Base-by-base conservation (phyloP, 345 rosid species). In the Populus alba region DNA sequence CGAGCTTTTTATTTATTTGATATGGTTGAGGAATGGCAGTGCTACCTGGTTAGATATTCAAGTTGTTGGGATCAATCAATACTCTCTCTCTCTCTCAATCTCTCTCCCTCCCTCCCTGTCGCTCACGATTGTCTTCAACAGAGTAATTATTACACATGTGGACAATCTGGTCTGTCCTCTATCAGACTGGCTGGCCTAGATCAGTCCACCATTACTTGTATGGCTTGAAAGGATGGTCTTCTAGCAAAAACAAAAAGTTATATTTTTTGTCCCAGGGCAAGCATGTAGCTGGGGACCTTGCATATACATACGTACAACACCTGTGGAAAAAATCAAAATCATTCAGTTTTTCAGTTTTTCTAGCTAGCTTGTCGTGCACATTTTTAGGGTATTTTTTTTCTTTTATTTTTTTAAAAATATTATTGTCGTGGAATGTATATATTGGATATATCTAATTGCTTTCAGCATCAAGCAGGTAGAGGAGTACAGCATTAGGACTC, bases 401-500 rank as follows among this genome's bases (percentile, higher is more conserved):
- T 45, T 27, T 8, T 9, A 18, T 18, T 17, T 49, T 69, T 70
- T 33, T 0, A 4, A 33, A 33, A 33, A 4, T n/a, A 16, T 68
- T 33, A 3, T 45, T n/a, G 17, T 16, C 18, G 23, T 27, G 55
- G 31, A 2, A 38, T 25, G 20, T 16, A n/a, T 45, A 31, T 67
- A 7, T 23, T 37, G 69, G 74, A 77, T 3, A 63, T 45, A 22
- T 73, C 62, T 81, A 74, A 75, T 66, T 63, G 57, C 67, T 18
- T 79, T 27, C 13, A 72, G 27, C 66, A 27, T 61, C 2, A 73
- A 55, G 57, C 80, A 83, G 85, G 77, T 68, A 45, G 78, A 83
- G 43, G 85, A 83, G 65, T 72, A 41, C 75, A 83, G 79, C 80
- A 67, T 74, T 41, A 72, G 80, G 62, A 86, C 92, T 59, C 94